Evolutionary conservation across 305 asterid species (phyloP).

Genomic region (Solanum aculeatissimum): DNA sequence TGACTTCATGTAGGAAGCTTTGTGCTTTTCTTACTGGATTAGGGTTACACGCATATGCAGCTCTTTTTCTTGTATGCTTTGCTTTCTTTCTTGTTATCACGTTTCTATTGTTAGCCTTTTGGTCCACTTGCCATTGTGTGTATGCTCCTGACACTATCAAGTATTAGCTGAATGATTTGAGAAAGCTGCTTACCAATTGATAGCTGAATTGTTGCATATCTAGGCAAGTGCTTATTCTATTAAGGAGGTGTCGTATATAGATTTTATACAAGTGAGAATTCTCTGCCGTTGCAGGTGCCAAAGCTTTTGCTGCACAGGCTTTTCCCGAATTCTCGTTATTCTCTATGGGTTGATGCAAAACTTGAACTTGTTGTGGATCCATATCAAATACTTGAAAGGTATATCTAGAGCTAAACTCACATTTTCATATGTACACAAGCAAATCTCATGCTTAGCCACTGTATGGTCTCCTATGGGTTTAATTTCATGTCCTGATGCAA

Average conservation of each 20-base stretch:
- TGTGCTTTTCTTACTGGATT: background rate
- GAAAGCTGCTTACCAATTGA: background rate
- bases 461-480: background rate
- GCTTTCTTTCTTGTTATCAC: background rate
- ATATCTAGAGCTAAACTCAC: background rate
- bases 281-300: constrained; percentile 49
- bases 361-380: constrained; percentile 87
- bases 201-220: background rate
- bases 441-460: background rate
- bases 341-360: constrained; percentile 85
- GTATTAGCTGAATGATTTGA: background rate
- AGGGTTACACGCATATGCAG: background rate
- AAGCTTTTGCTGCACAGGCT: constrained; percentile 78
- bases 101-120: background rate
- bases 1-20: background rate
- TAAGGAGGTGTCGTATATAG: background rate
- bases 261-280: background rate
- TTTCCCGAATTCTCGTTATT: constrained; percentile 66
- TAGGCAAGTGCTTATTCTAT: background rate
- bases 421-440: background rate
- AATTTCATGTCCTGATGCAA: background rate
- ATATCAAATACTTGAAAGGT: constrained; percentile 77
- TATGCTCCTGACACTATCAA: background rate
- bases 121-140: background rate
- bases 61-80: background rate